phyloP scores from a whole-genome alignment of 805 yeast species.

The Ogataea paradorogensis region DNA sequence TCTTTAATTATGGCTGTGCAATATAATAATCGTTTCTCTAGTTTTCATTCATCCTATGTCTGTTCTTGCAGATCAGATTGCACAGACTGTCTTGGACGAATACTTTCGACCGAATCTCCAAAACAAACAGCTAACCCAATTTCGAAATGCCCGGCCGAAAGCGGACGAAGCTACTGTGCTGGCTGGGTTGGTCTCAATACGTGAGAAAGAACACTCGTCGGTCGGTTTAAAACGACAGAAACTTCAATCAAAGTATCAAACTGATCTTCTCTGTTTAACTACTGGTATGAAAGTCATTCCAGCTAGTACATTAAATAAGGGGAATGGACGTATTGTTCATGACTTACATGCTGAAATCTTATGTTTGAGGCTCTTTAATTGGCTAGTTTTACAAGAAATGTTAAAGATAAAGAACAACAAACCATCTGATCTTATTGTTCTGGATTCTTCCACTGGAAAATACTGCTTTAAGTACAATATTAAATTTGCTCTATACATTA shows the following conservation, averaged over 20 bases:
- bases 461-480: background rate
- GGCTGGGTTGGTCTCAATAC: conserved; percentile 61
- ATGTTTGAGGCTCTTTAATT: conserved; percentile 67
- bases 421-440: background rate
- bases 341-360: conserved; percentile 91
- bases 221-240: conserved; percentile 4
- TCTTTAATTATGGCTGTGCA: conserved; percentile 1
- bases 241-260: conserved; percentile 1
- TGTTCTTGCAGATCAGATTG: conserved; percentile 18
- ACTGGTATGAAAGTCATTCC: conserved; percentile 87
- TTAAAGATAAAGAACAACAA: conserved; percentile 26
- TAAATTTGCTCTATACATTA: conserved; percentile 56
- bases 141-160: conserved; percentile 46
- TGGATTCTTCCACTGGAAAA: background rate
- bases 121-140: conserved; percentile 9
- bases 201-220: background rate
- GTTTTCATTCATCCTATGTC: background rate
- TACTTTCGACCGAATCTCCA: conserved; percentile 15
- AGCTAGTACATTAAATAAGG: conserved; percentile 37
- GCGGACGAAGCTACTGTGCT: conserved; percentile 84
- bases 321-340: conserved; percentile 64
- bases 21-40: too few species aligned
- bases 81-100: conserved; percentile 14
- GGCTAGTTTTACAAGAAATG: conserved; percentile 51
- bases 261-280: conserved; percentile 48